These are phyloP conservation scores for Calonectria pseudoreteaudii DNA, from an alignment of 2,329 filamentous ascomycete species.

Conservation along the genomic window DNA sequence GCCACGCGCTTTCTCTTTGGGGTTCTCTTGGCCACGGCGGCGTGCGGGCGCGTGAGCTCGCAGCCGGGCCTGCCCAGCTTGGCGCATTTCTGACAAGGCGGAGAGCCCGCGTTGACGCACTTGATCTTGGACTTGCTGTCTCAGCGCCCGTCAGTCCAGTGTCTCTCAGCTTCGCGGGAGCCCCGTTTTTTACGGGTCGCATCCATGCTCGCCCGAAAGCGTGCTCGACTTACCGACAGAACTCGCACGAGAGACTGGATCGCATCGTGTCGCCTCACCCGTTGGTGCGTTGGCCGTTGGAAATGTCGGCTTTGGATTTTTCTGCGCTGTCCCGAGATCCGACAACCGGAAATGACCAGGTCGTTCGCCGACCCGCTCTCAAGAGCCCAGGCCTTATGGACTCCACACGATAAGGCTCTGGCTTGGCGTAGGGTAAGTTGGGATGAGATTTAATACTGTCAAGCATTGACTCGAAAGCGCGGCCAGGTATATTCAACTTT, in stretches of 20 bases:
- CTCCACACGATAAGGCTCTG: not conserved
- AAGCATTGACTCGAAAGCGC: not conserved
- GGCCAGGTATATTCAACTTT: not conserved
- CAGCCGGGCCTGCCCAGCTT: slow-evolving; percentile 42
- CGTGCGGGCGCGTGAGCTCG: slow-evolving; percentile 35
- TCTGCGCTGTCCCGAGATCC: not conserved
- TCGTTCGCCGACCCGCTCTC: not conserved
- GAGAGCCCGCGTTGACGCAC: slow-evolving; percentile 46
- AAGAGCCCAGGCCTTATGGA: not conserved
- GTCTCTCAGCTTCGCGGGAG: not conserved
- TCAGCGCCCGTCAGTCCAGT: not conserved
- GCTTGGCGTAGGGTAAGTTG: not conserved
- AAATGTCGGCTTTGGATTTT: slow-evolving; percentile 6
- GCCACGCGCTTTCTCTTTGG: slow-evolving; percentile 17
- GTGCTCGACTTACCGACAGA: not conserved
- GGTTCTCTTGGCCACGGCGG: slow-evolving; percentile 16
- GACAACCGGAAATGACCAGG: not conserved
- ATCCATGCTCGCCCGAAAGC: not conserved
- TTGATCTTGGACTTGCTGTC: slow-evolving; percentile 50
- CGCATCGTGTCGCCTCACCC: not conserved
- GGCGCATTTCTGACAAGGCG: slow-evolving; percentile 48
- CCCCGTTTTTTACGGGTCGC: not conserved
- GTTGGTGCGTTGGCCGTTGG: not conserved
- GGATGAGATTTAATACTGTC: not conserved
- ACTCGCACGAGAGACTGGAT: slow-evolving; percentile 6